Evolutionary conservation across 148 eudicot species (phyloP), one percentile per base, ranked within the genome.

Genomic region (Limonium bicolor): DNA sequence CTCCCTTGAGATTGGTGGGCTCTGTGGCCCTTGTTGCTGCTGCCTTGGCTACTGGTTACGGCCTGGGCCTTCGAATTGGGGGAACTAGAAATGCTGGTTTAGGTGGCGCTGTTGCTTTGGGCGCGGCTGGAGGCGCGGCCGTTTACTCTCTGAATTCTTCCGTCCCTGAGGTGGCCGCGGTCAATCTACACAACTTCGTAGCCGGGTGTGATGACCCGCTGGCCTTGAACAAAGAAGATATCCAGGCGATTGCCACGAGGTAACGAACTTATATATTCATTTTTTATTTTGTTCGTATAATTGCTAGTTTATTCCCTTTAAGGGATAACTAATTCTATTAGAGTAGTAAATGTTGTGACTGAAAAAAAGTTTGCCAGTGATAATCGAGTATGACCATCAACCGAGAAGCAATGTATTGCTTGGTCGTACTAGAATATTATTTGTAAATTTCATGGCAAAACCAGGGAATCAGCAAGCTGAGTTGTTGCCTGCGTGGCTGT

Each of bases 91-190:
- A 61, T 38, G 68, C 65, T 7, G 78, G 50, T 1, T 12, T 65
- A 6, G 78, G 74, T 0, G 81, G 78, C 12, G 87, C 96, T 7
- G 57, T 65, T 1, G 82, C 67, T 0, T 25, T 80, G 0, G 97
- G 93, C 0, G 93, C 65, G 0, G 95, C 77, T 0, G 97, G 84
- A 0, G 82, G 70, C 1, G 87, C 74, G 0, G 85, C 72, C 6
- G 85, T 67, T 4, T 80, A 72, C 30, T 72, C 68, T 0, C 8
- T 80, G 41, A 80, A 77, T 65, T 64, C 95, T 2, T 51, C 70
- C 19, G 87, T 68, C 7, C 97, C 97, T 1, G 82, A 75, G 36
- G 82, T 84, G 16, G 97, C 97, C 24, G 95, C 93, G 0, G 63
- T 41, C 2, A 67, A 35, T 48, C 58, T 90, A 65, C 93, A 73